Evolutionary conservation across 2,329 filamentous ascomycete species (phyloP), one percentile per base, ranked within the genome.

Genomic region (Clathrospora elynae): DNA sequence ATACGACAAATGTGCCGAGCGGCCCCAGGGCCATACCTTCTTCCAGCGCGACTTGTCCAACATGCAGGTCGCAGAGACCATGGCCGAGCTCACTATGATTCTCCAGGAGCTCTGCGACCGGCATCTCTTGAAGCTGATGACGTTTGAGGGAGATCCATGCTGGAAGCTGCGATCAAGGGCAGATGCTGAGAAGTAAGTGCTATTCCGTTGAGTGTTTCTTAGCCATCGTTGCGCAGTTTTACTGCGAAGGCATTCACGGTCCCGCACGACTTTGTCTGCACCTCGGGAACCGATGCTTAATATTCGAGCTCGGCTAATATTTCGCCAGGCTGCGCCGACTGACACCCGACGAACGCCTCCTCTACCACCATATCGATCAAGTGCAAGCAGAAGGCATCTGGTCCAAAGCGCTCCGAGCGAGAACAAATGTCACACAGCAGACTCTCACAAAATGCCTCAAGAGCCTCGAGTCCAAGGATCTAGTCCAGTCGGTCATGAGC

Each of bases 281-380:
- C n/a, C n/a, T n/a, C n/a, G n/a, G n/a, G n/a, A n/a, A n/a, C n/a
- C n/a, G n/a, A n/a, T n/a, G n/a, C n/a, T n/a, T n/a, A n/a, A n/a
- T n/a, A n/a, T n/a, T 6, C 11, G n/a, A n/a, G 11, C 39, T 12
- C 9, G 42, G n/a, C 53, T 61, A 29, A 59, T 28, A 12, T 14
- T 12, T 10, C 1, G 13, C 7, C 30, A 73, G 72, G 37, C 61
- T 77, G 45, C 61, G 63, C 14, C 72, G 71, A 41, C 72, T 84
- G 42, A 78, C 69, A 46, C 68, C 82, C 47, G 83, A 92, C 62
- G 92, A 97, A 71, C 82, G 84, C 64, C 80, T 96, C 64, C 87
- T 97, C 17, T 97, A 95, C 78, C 83, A 85, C 54, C 82, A 89
- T 59, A 92, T 99, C 65, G 92, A 97, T 72, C 86, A 88, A 57